A percentile compares a stretch with the other conserved stretches of the same genome.
Conservation (phyloP, 805 yeast species). For the Debaryomyces hansenii region DNA sequence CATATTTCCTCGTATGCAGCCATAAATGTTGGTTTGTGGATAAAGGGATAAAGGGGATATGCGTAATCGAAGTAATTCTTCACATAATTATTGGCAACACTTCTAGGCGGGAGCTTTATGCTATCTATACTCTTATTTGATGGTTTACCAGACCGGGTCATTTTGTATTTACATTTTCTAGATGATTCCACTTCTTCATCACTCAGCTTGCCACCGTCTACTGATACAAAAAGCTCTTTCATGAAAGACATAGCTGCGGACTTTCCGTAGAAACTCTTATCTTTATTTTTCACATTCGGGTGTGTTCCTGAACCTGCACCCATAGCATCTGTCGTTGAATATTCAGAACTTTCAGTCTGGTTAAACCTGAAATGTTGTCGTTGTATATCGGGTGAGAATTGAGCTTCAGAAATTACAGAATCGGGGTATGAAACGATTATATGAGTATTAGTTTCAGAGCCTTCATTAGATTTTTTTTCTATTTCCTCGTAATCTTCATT, state of each 20-base stretch:
- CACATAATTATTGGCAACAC: constrained; percentile 19
- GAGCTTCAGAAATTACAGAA: too few relatives aligned
- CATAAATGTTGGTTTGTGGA: constrained; percentile 22
- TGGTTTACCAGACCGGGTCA: constrained; percentile 7
- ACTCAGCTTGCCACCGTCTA: constrained; percentile 4
- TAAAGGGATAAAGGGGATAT: constrained; percentile 21
- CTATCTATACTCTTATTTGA: constrained; percentile 3
- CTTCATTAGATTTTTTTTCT: too few relatives aligned
- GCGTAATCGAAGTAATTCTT: constrained; percentile 18
- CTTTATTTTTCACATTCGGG: constrained; percentile 3
- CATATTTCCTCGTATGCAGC: constrained; percentile 17
- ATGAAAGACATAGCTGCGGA: constrained; percentile 13
- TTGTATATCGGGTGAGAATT: too few relatives aligned
- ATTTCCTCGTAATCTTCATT: too few relatives aligned
- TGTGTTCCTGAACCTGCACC: constrained; percentile 9
- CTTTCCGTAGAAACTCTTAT: constrained; percentile 6
- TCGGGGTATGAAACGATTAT: too few relatives aligned
- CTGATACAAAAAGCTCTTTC: constrained; percentile 9
- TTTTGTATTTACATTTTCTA: constrained; percentile 2
- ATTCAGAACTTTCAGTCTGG: not conserved
- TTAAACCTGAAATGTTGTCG: too few relatives aligned
- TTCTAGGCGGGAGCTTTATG: constrained; percentile 16
- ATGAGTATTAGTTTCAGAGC: too few relatives aligned
- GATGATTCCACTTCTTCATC: constrained; percentile 1
- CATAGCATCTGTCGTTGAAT: constrained; percentile 11